Base-by-base conservation (phyloP, 805 yeast genomes). In the Zygosaccharomyces bailii region DNA sequence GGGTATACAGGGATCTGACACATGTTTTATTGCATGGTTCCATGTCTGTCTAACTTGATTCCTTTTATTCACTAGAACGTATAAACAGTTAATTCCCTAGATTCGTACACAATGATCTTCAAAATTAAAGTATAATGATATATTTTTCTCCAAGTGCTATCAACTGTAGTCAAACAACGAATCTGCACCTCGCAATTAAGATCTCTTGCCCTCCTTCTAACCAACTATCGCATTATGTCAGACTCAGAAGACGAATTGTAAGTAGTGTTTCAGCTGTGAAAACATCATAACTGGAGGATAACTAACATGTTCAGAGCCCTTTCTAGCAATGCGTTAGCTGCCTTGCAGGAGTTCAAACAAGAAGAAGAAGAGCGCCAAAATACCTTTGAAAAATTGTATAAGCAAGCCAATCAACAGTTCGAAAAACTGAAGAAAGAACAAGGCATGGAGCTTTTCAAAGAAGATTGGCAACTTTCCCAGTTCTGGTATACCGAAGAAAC, bases 381-480 rank as follows among this genome's bases (percentile, higher is more conserved):
- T 46, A 72, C 76, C 45, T 84, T 86, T 59, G 74, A 73, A 37
- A 64, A 72, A 42, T 60, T 87, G 41, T 72, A 71, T 50, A 60
- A 71, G 43, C 67, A 70, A 42, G 86, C 90, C 7, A 88, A 85
- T 52, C 73, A 76, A 24, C 60, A 64, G 4, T 56, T 54, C 19
- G 61, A 55, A 23, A 63, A 65, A 40, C 55, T 60, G 20, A 58
- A 58, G 46, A 56, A 51, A 31, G 53, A 62, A 24, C 64, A 76
- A 43, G 76, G 80, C 16, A 90, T 90, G 65, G 86, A 82, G 42
- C 72, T 79, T 30, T 89, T 89, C 63, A 73, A 84, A 59, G 96
- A 89, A 65, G 96, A 89, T 65, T 89, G 97, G 97, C 93, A 87
- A 59, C 71, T 90, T 30, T 87, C 96, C 1, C 97, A 89, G 64